Percentiles rank a stretch among this genome's conserved stretches.
Evolutionary conservation across 2,329 filamentous ascomycete species (phyloP).

Genomic region (Diplodia corticola): DNA sequence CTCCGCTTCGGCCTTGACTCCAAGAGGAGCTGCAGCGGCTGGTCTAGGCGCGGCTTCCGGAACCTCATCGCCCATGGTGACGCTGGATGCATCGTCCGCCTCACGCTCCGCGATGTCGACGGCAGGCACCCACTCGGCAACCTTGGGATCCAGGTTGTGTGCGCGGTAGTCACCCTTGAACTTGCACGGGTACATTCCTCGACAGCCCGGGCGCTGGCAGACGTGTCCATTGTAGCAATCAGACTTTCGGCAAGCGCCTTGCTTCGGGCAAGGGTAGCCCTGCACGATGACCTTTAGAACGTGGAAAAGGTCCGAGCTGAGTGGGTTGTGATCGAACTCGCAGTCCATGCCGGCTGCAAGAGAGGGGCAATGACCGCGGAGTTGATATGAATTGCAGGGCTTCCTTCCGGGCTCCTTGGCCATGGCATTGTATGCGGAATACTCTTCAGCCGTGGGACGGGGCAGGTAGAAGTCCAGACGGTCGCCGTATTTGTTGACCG

Average conservation of each 20-base stretch:
- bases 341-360: constrained; percentile 30
- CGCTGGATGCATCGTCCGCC: not conserved
- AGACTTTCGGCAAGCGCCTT: constrained; percentile 43
- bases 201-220: constrained; percentile 40
- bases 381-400: constrained; percentile 53
- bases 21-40: not conserved
- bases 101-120: constrained; percentile 18
- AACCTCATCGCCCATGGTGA: not conserved
- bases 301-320: constrained; percentile 42
- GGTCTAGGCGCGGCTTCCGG: not conserved
- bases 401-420: constrained; percentile 37
- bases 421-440: constrained; percentile 43
- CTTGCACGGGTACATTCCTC: constrained; percentile 29
- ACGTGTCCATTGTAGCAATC: constrained; percentile 52
- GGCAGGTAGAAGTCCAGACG: constrained; percentile 50
- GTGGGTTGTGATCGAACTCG: constrained; percentile 49
- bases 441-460: constrained; percentile 40
- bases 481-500: constrained; percentile 50
- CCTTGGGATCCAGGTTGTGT: constrained; percentile 29
- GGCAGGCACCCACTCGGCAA: constrained; percentile 29
- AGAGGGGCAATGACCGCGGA: constrained; percentile 42
- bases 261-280: constrained; percentile 45
- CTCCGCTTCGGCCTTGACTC: not conserved
- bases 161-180: constrained; percentile 29
- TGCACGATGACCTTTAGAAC: constrained; percentile 50